Evolutionary conservation across 2,329 filamentous ascomycete genomes (phyloP).

Genomic region (Sodiomyces alkalinus): DNA sequence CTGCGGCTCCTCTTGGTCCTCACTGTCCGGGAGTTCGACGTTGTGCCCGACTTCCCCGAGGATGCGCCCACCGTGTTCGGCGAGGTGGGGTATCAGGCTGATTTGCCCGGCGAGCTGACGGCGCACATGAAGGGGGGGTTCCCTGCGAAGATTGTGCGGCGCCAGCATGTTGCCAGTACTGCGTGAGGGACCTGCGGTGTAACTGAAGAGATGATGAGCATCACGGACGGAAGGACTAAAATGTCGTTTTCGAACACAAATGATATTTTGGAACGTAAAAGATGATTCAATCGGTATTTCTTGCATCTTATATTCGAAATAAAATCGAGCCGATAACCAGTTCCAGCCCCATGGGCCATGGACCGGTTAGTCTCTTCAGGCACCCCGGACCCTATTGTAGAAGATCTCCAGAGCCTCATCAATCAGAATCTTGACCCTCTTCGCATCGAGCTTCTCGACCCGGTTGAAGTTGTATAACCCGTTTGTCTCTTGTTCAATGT

Average conservation of each 20-base stretch:
- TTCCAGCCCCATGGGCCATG: no score
- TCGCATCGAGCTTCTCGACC: slow-evolving; percentile 42
- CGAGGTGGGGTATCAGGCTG: slow-evolving; percentile 15
- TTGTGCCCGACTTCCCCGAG: slow-evolving; percentile 18
- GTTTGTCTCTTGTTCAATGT: slow-evolving; percentile 56
- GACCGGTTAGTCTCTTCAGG: no score
- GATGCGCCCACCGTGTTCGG: slow-evolving; percentile 16
- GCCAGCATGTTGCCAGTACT: slow-evolving; percentile 1
- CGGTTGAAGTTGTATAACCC: slow-evolving; percentile 50
- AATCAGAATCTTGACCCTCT: slow-evolving; percentile 41
- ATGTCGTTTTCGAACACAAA: no score
- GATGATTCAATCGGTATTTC: no score
- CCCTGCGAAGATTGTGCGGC: slow-evolving; percentile 7
- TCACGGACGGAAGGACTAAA: no score
- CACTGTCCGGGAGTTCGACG: slow-evolving; percentile 30
- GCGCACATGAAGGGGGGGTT: slow-evolving; percentile 12
- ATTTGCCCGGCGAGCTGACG: slow-evolving; percentile 4
- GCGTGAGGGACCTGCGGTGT: no score
- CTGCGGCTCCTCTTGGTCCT: slow-evolving; percentile 32
- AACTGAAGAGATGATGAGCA: no score
- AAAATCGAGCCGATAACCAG: no score
- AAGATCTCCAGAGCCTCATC: slow-evolving; percentile 34
- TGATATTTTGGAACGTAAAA: no score
- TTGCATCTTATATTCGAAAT: no score
- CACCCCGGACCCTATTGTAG: slow-evolving; percentile 15